Percentiles rank a stretch among this genome's conserved stretches.
phyloP scores from a whole-genome alignment of 306 rosid genomes.

The Quercus gilva region DNA sequence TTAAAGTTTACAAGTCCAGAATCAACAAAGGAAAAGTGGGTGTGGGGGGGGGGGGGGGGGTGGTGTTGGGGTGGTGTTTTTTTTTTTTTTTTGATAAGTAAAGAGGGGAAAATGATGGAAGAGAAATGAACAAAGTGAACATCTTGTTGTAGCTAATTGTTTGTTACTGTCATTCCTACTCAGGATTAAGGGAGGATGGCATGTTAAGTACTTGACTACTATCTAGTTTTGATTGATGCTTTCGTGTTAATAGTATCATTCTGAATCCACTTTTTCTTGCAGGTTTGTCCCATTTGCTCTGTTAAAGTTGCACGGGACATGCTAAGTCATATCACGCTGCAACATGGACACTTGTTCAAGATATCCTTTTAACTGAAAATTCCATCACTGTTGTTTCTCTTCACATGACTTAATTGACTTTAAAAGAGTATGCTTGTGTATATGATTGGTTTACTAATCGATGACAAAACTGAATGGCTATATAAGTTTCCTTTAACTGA shows the following conservation, averaged over 20 bases:
- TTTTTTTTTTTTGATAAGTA: too few relatives aligned
- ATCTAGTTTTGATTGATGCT: slow-evolving; percentile 15
- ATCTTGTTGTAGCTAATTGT: slow-evolving; percentile 8
- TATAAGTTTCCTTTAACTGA: slow-evolving; percentile 56
- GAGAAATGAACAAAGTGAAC: not conserved
- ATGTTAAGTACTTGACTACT: not conserved
- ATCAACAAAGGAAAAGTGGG: not conserved
- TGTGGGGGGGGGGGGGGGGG: too few relatives aligned
- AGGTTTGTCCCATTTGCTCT: slow-evolving; percentile 94
- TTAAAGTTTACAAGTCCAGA: not conserved
- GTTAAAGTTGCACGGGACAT: slow-evolving; percentile 85
- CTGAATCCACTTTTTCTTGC: slow-evolving; percentile 34
- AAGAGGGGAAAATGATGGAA: not conserved
- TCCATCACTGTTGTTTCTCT: not conserved
- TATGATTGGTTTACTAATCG: slow-evolving; percentile 9
- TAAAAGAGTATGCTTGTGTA: not conserved
- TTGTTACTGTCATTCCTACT: not conserved
- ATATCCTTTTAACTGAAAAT: slow-evolving; percentile 60
- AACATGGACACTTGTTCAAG: slow-evolving; percentile 92
- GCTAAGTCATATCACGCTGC: slow-evolving; percentile 87
- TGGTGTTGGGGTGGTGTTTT: too few relatives aligned
- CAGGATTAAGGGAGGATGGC: not conserved
- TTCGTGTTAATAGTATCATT: slow-evolving; percentile 7
- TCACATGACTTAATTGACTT: not conserved
- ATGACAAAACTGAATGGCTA: not conserved